Evolutionary conservation across 2,329 filamentous ascomycete species (phyloP), one percentile per base, ranked within the genome.

Genomic region (Zymoseptoria brevis): DNA sequence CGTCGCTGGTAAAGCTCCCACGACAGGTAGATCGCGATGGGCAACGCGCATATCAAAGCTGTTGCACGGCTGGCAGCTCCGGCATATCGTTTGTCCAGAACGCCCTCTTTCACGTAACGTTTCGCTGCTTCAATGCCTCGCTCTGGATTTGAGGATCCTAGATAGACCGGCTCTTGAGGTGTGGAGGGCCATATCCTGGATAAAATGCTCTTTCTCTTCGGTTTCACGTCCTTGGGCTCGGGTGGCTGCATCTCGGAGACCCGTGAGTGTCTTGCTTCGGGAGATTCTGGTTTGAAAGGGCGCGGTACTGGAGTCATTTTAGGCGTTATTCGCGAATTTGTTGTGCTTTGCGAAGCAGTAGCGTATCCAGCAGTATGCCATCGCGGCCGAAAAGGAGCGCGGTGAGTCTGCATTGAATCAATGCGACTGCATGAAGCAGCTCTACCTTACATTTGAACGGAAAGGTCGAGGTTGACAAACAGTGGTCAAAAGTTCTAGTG

Each of bases 1-100:
- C 64, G 58, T 53, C 70, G 55, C 60, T 69, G 61, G 24, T 61
- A 69, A 48, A 72, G 54, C 58, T 69, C 66, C 24, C 64, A 72
- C 19, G 65, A 62, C 30, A 67, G 57, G 8, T 61, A 64, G 8
- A 72, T 57, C n/a, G 63, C 64, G 26, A 72, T 54, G 9, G 70
- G 69, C 55, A 69, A 21, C 8, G 63, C 64, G 24, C 61, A 60
- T 24, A 72, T 69, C 24, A 69, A 57, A 13, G 62, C 61, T 7
- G 62, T 66, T 19, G 67, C 62, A n/a, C 56, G 52, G 19, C 29
- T 55, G 19, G 67, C 65, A 9, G 64, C 65, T 16, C 59, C 41
- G 29, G 60, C 63, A 60, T 72, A 72, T 48, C 68, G 57, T 26
- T 65, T 60, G 49, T 70, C 66, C 19, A 71, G 60, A 1, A 64